Percentiles rank a stretch among this genome's conserved stretches.
phyloP scores from a whole-genome alignment of 495 filamentous ascomycete genomes.

The Penicillium nucicola region DNA sequence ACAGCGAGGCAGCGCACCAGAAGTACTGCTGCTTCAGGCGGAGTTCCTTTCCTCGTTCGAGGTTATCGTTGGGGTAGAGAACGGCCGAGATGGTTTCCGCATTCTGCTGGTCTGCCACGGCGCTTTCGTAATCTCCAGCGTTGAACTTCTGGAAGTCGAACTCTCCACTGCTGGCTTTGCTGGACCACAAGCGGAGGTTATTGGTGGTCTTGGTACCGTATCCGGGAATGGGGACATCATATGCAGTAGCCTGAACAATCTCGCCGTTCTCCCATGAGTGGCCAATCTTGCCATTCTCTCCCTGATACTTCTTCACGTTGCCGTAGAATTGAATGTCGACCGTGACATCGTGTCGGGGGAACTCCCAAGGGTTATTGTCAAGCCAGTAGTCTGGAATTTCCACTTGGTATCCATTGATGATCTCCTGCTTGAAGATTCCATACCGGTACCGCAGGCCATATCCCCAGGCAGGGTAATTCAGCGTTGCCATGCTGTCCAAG shows the following conservation, averaged over 20 bases:
- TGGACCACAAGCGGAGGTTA: constrained; percentile 94
- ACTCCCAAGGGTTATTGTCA: constrained; percentile 99
- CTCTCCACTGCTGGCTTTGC: constrained; percentile 93
- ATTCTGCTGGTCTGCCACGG: constrained; percentile 90
- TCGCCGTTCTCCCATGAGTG: constrained; percentile 89
- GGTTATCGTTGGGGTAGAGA: constrained; percentile 95
- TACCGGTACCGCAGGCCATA: constrained; percentile 95
- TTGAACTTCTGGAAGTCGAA: constrained; percentile 99
- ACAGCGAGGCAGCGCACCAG: constrained; percentile 96
- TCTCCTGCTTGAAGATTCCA: constrained; percentile 99
- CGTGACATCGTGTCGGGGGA: constrained; percentile 88
- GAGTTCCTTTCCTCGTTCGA: constrained; percentile 94
- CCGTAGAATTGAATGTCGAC: constrained; percentile 98
- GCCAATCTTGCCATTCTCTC: constrained; percentile 70
- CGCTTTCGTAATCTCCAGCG: constrained; percentile 94
- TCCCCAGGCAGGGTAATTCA: constrained; percentile 96
- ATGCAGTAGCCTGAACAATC: constrained; percentile 87
- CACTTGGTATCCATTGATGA: constrained; percentile 94
- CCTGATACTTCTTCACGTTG: constrained; percentile 65
- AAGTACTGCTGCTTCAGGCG: constrained; percentile 99
- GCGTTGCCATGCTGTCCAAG: constrained; percentile 88
- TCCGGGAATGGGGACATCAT: constrained; percentile 92
- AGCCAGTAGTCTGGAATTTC: constrained; percentile 99
- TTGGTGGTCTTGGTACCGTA: constrained; percentile 89
- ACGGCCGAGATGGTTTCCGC: constrained; percentile 98